These are phyloP conservation scores for Kwoniella sp. DNA, from an alignment of 768 basidiomycete species.

Conservation along the genomic window DNA sequence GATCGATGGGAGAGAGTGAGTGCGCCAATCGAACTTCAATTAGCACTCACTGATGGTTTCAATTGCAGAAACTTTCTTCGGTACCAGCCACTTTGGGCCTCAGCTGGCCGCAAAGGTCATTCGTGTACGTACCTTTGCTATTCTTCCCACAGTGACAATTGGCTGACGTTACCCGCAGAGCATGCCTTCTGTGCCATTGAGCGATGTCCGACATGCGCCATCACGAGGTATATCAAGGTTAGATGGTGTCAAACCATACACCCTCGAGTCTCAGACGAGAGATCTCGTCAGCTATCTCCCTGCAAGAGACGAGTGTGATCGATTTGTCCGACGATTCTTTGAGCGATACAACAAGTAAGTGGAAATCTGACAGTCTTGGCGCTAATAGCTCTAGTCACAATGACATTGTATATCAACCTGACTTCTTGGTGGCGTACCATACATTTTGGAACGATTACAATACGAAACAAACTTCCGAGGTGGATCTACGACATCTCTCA, in stretches of 20 bases:
- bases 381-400: slow-evolving; percentile 18
- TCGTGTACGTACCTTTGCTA: slow-evolving; percentile 13
- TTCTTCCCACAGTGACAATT: not conserved
- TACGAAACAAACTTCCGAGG: slow-evolving; percentile 15
- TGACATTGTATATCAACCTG: slow-evolving; percentile 36
- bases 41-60: slow-evolving; percentile 3
- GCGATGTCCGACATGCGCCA: slow-evolving; percentile 18
- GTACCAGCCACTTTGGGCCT: slow-evolving; percentile 37
- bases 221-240: slow-evolving; percentile 7
- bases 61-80: slow-evolving; percentile 24
- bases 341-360: slow-evolving; percentile 31
- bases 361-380: not conserved
- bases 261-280: slow-evolving; percentile 21
- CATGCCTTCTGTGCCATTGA: slow-evolving; percentile 17
- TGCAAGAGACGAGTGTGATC: slow-evolving; percentile 6
- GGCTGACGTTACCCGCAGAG: slow-evolving; percentile 11
- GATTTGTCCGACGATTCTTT: slow-evolving; percentile 26
- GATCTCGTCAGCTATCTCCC: slow-evolving; percentile 25
- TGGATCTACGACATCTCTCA: slow-evolving; percentile 32
- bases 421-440: slow-evolving; percentile 33
- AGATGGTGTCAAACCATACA: slow-evolving; percentile 26
- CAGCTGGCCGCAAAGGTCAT: slow-evolving; percentile 29
- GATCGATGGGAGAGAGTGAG: slow-evolving; percentile 10
- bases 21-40: not conserved
- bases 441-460: slow-evolving; percentile 32